Conservation (phyloP, 2,329 filamentous ascomycete species). For the Pyrenophora seminiperda region DNA sequence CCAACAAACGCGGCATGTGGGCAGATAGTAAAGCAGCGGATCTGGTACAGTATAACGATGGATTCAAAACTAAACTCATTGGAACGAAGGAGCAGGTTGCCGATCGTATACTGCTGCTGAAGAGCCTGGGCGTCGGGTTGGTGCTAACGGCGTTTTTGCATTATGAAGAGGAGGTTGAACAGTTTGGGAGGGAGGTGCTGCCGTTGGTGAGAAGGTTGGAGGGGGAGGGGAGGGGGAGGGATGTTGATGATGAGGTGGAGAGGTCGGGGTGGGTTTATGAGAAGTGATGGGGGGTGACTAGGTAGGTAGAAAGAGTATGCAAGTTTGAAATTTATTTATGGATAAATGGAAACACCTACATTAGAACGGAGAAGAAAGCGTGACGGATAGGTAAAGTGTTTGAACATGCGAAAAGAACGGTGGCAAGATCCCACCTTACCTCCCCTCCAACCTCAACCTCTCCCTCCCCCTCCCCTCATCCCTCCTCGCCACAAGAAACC, state of each 20-base stretch:
- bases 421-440: slow-evolving; percentile 16
- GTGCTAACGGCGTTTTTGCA: slow-evolving; percentile 57
- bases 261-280: too few relatives aligned
- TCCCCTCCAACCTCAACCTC: slow-evolving; percentile 42
- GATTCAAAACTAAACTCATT: slow-evolving; percentile 61
- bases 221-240: slow-evolving; percentile 55
- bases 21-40: slow-evolving; percentile 59
- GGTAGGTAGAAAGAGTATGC: too few relatives aligned
- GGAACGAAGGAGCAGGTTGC: slow-evolving; percentile 59
- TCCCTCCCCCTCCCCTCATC: slow-evolving; percentile 47
- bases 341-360: too few relatives aligned
- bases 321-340: neutral
- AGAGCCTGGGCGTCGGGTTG: slow-evolving; percentile 54
- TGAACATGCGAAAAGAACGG: neutral
- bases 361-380: too few relatives aligned
- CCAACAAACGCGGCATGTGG: slow-evolving; percentile 60
- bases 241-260: slow-evolving; percentile 53
- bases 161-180: slow-evolving; percentile 59
- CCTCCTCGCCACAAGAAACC: slow-evolving; percentile 54
- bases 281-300: too few relatives aligned
- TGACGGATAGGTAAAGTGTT: too few relatives aligned
- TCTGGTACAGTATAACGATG: slow-evolving; percentile 61
- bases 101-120: slow-evolving; percentile 56
- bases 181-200: slow-evolving; percentile 55
- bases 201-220: slow-evolving; percentile 57